Base-by-base conservation (phyloP, 345 rosid species). In the Gossypium longicalyx region DNA sequence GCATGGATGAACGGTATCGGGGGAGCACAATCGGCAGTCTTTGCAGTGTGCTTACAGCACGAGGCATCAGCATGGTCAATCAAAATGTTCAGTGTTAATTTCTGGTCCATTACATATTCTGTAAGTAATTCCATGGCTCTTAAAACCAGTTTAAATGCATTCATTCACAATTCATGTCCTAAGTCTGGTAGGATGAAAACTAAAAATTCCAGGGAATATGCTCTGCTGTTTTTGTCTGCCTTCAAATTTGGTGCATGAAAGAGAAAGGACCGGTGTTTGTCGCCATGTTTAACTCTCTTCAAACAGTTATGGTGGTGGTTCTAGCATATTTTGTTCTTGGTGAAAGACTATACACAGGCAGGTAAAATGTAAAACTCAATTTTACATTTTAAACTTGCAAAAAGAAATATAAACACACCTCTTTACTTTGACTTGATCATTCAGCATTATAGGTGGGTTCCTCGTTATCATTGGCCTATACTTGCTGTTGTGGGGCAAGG, bases 241-340 rank as follows among this genome's bases (percentile, higher is more conserved):
- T 81, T 51, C 89, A 86, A 71, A 74, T 87, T 7, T 85, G 91
- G 92, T 88, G 94, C 87, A 88, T 88, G 49, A 78, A 81, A 76
- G 77, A 61, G 67, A 88, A 78, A 74, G 94, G 86, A 25, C 87
- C 92, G 2, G 91, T 88, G 41, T 90, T 86, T 58, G 91, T 82
- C 19, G 83, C 94, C 80, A 81, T 88, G 86, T 88, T 90, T 80
- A 87, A 79, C 79, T 90, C 92, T 4, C 78, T 90, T 73, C 64
- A 85, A 4, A 85, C 94, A 1, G 80, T 90, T 56, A 53, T 85
- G 10, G 89, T 84, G 4, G 85, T 87, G 7, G 9, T 78, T 12
- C 57, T 86, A 9, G 88, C 94, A 15, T 90, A 86, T 80, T 84
- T 86, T 57, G 74, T 85, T 61, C 66, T 90, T 12, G 90, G 90